These are phyloP conservation scores for Zoysia japonica DNA, from an alignment of 176 grass and related monocot genomes.

Conservation along the genomic window DNA sequence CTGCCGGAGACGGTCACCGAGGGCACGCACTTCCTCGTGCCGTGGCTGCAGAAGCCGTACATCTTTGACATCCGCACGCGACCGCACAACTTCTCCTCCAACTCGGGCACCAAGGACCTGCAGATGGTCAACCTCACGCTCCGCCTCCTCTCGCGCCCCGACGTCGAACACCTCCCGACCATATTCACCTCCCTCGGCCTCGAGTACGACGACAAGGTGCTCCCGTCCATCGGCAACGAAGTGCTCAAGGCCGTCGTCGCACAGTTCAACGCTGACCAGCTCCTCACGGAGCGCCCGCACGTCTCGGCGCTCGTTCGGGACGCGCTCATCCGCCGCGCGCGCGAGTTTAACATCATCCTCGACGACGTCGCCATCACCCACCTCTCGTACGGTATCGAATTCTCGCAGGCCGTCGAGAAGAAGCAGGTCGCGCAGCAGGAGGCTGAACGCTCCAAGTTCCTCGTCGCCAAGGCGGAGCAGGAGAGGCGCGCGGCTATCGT, in stretches of 20 bases:
- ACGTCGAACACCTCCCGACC: slow-evolving; percentile 79
- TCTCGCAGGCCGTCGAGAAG: slow-evolving; percentile 98
- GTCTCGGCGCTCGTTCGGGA: slow-evolving; percentile 96
- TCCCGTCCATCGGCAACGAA: slow-evolving; percentile 98
- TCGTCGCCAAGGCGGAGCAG: slow-evolving; percentile 90
- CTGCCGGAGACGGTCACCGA: slow-evolving; percentile 72
- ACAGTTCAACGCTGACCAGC: slow-evolving; percentile 98
- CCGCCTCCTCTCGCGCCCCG: slow-evolving; percentile 90
- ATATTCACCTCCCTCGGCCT: slow-evolving; percentile 99
- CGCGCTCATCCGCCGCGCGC: slow-evolving; percentile 75
- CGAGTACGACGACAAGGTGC: slow-evolving; percentile 98
- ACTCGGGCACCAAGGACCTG: slow-evolving; percentile 95
- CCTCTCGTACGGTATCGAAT: slow-evolving; percentile 91
- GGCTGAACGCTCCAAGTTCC: slow-evolving; percentile 99
- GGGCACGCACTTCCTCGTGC: slow-evolving; percentile 96
- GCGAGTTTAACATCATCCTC: slow-evolving; percentile 97
- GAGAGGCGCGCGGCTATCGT: slow-evolving; percentile 93
- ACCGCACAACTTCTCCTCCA: slow-evolving; percentile 96
- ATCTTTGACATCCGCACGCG: slow-evolving; percentile 97
- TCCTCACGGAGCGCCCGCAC: slow-evolving; percentile 87
- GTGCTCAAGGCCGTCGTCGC: slow-evolving; percentile 98
- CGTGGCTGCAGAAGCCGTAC: slow-evolving; percentile 96
- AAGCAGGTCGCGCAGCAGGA: slow-evolving; percentile 99
- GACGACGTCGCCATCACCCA: slow-evolving; percentile 99
- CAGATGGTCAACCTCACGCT: slow-evolving; percentile 99